Conservation (phyloP, 192 early-diverging fungal genomes). For the Entomortierella lignicola region DNA sequence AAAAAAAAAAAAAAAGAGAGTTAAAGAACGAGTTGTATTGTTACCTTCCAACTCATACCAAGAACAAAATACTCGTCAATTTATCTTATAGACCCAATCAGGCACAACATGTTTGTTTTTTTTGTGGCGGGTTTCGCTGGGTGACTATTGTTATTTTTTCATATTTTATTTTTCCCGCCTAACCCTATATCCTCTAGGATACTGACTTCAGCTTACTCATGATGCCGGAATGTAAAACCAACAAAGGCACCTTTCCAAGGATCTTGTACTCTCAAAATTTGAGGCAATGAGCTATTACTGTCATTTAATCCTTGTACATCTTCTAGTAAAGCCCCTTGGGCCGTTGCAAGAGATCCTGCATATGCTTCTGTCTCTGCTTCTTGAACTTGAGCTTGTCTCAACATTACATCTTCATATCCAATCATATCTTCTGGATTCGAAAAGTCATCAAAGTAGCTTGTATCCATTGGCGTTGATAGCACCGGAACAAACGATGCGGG, state of each 20-base stretch:
- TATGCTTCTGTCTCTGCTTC: slow-evolving; percentile 63
- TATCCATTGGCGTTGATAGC: slow-evolving; percentile 78
- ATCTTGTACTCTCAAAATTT: slow-evolving; percentile 60
- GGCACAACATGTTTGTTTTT: too few relatives aligned
- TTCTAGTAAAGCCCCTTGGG: background rate
- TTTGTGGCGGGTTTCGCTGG: too few relatives aligned
- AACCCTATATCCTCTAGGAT: too few relatives aligned
- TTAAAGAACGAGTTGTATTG: too few relatives aligned
- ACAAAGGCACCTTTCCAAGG: slow-evolving; percentile 87
- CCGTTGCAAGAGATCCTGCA: slow-evolving; percentile 44
- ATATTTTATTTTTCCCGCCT: too few relatives aligned
- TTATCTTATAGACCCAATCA: too few relatives aligned
- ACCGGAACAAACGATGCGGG: slow-evolving; percentile 82
- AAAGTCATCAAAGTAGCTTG: slow-evolving; percentile 87
- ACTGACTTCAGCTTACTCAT: too few relatives aligned
- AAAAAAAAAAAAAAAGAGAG: too few relatives aligned
- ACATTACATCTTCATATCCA: slow-evolving; percentile 64
- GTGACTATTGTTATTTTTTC: too few relatives aligned
- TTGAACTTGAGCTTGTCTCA: slow-evolving; percentile 37
- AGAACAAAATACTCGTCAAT: too few relatives aligned
- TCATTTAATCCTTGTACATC: slow-evolving; percentile 45
- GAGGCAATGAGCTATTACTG: slow-evolving; percentile 63
- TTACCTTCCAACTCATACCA: too few relatives aligned
- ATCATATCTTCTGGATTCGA: slow-evolving; percentile 72
- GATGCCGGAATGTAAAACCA: slow-evolving; percentile 81